A percentile compares a stretch with the other conserved stretches of the same genome.
These are phyloP conservation scores for Onygenales sp. DNA, from an alignment of 2,329 filamentous ascomycete species.

Conservation along the genomic window DNA sequence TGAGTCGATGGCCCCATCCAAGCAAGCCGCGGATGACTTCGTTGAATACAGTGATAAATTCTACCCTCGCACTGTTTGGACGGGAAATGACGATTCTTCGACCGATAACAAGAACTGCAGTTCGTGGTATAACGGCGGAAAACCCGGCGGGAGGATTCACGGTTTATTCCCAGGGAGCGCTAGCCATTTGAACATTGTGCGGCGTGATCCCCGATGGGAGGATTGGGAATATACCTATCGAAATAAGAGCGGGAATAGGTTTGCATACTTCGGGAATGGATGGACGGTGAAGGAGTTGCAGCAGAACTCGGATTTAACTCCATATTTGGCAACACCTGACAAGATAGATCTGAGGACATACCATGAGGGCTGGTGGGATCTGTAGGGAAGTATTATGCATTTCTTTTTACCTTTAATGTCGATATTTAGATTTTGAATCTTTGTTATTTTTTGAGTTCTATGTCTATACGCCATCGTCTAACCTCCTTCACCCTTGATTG, in stretches of 20 bases:
- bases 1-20: slow-evolving; percentile 48
- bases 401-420: neutral
- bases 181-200: slow-evolving; percentile 49
- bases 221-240: slow-evolving; percentile 47
- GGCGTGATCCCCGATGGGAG: slow-evolving; percentile 49
- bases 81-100: slow-evolving; percentile 29
- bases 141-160: slow-evolving; percentile 53
- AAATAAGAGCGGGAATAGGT: slow-evolving; percentile 34
- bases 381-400: slow-evolving; percentile 13
- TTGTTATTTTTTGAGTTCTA: neutral
- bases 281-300: slow-evolving; percentile 52
- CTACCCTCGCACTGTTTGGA: slow-evolving; percentile 41
- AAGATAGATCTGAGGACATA: slow-evolving; percentile 52
- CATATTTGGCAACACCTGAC: slow-evolving; percentile 50
- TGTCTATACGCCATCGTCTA: neutral
- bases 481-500: neutral
- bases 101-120: slow-evolving; percentile 48
- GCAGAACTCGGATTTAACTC: slow-evolving; percentile 49
- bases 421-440: neutral
- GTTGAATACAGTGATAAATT: slow-evolving; percentile 37
- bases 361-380: slow-evolving; percentile 60
- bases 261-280: slow-evolving; percentile 57
- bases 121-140: slow-evolving; percentile 63
- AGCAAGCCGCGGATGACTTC: slow-evolving; percentile 51
- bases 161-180: slow-evolving; percentile 63